Base-by-base conservation (phyloP, 495 filamentous ascomycete species). In the Clohesyomyces aquaticus region DNA sequence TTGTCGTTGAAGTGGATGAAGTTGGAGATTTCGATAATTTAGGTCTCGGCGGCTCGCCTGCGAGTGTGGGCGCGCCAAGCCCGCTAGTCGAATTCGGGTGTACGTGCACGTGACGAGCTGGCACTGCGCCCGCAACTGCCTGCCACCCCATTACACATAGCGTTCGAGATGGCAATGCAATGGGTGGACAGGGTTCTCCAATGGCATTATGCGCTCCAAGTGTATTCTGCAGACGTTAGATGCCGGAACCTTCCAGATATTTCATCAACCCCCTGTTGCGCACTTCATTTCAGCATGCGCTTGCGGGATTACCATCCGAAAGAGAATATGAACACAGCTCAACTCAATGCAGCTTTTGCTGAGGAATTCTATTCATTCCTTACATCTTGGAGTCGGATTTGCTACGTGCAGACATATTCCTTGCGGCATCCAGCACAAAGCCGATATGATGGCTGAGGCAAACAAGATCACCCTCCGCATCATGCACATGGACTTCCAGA, bases 391-490 rank as follows among this genome's bases (percentile, higher is more conserved):
- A 49, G 51, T 63, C 65, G 1, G 49, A 19, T 38, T 75, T 76
- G 27, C 68, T 67, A 54, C 76, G 66, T 43, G 65, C 47, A 11
- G 75, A 71, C 26, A 65, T 48, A 53, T 78, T 78, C 43, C 76
- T 63, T 22, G 60, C 53, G 4, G 72, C 65, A 43, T 62, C 52
- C 19, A 78, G 46, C 3, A 71, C 74, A 26, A 78, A 64, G 6
- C 53, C 48, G n/a, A 78, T 68, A 61, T 78, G 76, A 55, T 78
- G 70, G 64, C 76, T 78, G 48, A 76, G 48, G 0, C 72, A 74
- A 26, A 78, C 73, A 16, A 78, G 18, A 59, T 78, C 76, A 1
- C 75, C 75, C 25, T 65, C 63, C 6, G 62, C 71, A 62, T 78
- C 76, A 66, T 70, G 56, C 0, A 77, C 55, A 48, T 76, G 59